These are phyloP conservation scores for Populus hybrid DNA, from an alignment of 441 rosid genomes.

Conservation along the genomic window DNA sequence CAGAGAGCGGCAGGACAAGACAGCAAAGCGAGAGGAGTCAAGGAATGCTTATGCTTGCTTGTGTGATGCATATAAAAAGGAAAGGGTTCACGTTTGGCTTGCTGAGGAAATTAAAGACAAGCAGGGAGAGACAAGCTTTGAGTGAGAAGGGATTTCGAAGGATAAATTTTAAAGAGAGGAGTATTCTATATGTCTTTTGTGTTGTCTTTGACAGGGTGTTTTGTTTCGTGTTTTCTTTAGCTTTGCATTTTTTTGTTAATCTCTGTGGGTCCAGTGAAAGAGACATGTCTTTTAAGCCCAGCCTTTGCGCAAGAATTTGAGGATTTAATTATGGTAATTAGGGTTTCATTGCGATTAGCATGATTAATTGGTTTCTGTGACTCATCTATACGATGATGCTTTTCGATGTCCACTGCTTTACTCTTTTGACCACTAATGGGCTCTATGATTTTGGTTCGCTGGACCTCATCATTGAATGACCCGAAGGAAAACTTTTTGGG, in stretches of 20 bases:
- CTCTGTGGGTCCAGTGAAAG: neutral
- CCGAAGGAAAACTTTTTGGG: neutral
- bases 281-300: neutral
- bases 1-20: neutral
- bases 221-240: neutral
- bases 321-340: neutral
- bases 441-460: neutral
- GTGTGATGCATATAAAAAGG: neutral
- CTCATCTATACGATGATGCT: neutral
- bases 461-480: neutral
- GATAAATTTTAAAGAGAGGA: neutral
- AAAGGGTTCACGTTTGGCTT: conserved; percentile 13
- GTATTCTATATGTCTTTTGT: neutral
- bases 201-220: neutral
- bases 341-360: conserved; percentile 1
- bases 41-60: neutral
- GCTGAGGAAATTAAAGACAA: conserved; percentile 11
- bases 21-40: too few species aligned
- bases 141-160: neutral
- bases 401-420: neutral
- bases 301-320: neutral
- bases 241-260: neutral
- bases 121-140: conserved; percentile 2
- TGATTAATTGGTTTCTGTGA: neutral
- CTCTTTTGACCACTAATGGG: conserved; percentile 10